These are phyloP conservation scores for Chaetomium strumarium DNA, from an alignment of 2,329 filamentous ascomycete species.

Conservation along the genomic window DNA sequence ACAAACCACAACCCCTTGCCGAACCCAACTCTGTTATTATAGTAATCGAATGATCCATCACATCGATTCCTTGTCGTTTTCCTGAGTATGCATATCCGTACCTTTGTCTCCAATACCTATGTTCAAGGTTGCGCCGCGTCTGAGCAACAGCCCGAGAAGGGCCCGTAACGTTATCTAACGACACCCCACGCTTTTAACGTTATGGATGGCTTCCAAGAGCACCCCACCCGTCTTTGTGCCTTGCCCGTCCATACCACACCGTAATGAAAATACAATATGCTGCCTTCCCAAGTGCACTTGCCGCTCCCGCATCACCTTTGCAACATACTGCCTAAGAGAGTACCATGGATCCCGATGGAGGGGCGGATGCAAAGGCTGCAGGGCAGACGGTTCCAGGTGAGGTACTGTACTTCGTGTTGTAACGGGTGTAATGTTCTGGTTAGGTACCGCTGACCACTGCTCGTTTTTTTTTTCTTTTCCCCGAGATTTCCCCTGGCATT, in stretches of 20 bases:
- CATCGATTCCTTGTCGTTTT: not conserved
- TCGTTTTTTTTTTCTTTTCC: conserved; percentile 19
- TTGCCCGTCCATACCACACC: not conserved
- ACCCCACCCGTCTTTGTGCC: not conserved
- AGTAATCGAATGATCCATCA: not conserved
- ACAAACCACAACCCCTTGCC: not conserved
- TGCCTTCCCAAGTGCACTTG: conserved; percentile 2
- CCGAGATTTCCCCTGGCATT: conserved; percentile 23
- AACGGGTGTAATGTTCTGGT: no score
- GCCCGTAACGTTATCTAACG: not conserved
- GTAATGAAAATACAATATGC: conserved; percentile 14
- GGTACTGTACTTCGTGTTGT: not conserved
- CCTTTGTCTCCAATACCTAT: not conserved
- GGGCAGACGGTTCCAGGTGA: not conserved
- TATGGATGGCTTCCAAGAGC: not conserved
- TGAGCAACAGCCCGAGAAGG: conserved; percentile 1
- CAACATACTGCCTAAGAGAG: not conserved
- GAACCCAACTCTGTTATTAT: no score
- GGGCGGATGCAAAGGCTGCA: conserved; percentile 19
- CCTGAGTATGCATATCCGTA: not conserved
- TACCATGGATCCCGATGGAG: not conserved
- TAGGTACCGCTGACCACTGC: conserved; percentile 17
- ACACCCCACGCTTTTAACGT: conserved; percentile 8
- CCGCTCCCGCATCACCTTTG: conserved; percentile 15
- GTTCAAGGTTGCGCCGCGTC: conserved; percentile 1